Conservation (phyloP, 768 basidiomycete genomes). For the Boletus edulis region DNA sequence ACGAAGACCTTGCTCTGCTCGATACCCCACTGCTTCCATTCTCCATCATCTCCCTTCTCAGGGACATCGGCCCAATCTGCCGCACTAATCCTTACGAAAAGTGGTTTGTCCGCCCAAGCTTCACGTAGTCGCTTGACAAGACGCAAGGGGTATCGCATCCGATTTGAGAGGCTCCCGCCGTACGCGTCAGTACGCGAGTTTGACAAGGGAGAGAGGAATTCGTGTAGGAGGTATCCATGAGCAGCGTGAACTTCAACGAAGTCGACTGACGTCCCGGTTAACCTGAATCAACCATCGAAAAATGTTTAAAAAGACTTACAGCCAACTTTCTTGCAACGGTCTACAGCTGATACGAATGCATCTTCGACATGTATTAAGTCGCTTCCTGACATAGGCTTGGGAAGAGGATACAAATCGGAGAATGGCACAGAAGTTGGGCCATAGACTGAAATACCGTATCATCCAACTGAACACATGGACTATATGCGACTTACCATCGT, state of each 20-base stretch:
- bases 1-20: slow-evolving; percentile 67
- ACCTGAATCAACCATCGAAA: neutral
- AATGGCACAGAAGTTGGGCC: slow-evolving; percentile 61
- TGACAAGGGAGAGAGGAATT: slow-evolving; percentile 72
- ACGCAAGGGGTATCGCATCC: slow-evolving; percentile 64
- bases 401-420: slow-evolving; percentile 48
- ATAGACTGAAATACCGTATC: slow-evolving; percentile 42
- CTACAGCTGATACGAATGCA: slow-evolving; percentile 55
- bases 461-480: neutral
- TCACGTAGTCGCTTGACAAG: slow-evolving; percentile 50
- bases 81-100: slow-evolving; percentile 71
- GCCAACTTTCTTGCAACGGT: slow-evolving; percentile 56
- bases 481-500: slow-evolving; percentile 42
- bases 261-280: slow-evolving; percentile 44
- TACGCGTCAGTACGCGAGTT: slow-evolving; percentile 71
- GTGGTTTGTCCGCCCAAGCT: slow-evolving; percentile 60
- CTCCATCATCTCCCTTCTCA: slow-evolving; percentile 51
- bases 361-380: slow-evolving; percentile 57
- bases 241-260: slow-evolving; percentile 74
- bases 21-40: slow-evolving; percentile 71
- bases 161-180: slow-evolving; percentile 73
- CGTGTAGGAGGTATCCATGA: slow-evolving; percentile 60
- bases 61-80: slow-evolving; percentile 61
- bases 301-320: slow-evolving; percentile 40
- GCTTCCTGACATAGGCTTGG: slow-evolving; percentile 54